These are phyloP conservation scores for Plenodomus tracheiphilus DNA, from an alignment of 2,329 filamentous ascomycete genomes.

Conservation along the genomic window DNA sequence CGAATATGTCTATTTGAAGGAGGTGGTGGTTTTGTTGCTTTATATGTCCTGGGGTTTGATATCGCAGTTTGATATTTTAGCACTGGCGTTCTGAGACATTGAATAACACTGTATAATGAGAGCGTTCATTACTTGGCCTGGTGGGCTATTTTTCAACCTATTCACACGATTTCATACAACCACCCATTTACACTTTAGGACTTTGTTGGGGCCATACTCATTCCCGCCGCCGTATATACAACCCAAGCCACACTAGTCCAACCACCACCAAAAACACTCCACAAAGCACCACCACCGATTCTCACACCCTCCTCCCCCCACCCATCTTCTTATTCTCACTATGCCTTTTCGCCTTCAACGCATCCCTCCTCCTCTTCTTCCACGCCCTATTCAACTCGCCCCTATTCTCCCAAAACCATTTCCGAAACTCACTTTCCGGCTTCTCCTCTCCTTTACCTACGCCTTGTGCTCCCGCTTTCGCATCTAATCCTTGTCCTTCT, in stretches of 20 bases:
- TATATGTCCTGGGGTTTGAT: too few relatives aligned
- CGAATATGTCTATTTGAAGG: too few relatives aligned
- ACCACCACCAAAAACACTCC: constrained; percentile 9
- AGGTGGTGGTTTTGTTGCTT: too few relatives aligned
- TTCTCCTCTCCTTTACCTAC: constrained; percentile 26
- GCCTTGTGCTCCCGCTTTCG: constrained; percentile 7
- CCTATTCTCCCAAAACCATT: constrained; percentile 62
- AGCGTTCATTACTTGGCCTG: too few relatives aligned
- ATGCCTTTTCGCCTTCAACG: constrained; percentile 63
- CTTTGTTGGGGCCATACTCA: too few relatives aligned
- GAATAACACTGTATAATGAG: neutral
- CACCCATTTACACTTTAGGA: too few relatives aligned
- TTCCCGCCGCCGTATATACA: too few relatives aligned
- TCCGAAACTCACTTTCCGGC: constrained; percentile 61
- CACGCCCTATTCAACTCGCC: constrained; percentile 54
- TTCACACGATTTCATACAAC: too few relatives aligned
- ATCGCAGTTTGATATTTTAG: neutral
- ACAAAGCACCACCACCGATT: too few relatives aligned
- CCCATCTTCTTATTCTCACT: constrained; percentile 59
- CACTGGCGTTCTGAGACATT: neutral
- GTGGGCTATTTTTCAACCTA: neutral
- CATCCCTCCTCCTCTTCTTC: constrained; percentile 62
- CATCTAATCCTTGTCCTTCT: constrained; percentile 32
- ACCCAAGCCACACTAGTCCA: constrained; percentile 3
- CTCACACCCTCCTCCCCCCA: constrained; percentile 11